Evolutionary conservation across 441 rosid genomes (phyloP).

Genomic region (Aquilaria agallochum): DNA sequence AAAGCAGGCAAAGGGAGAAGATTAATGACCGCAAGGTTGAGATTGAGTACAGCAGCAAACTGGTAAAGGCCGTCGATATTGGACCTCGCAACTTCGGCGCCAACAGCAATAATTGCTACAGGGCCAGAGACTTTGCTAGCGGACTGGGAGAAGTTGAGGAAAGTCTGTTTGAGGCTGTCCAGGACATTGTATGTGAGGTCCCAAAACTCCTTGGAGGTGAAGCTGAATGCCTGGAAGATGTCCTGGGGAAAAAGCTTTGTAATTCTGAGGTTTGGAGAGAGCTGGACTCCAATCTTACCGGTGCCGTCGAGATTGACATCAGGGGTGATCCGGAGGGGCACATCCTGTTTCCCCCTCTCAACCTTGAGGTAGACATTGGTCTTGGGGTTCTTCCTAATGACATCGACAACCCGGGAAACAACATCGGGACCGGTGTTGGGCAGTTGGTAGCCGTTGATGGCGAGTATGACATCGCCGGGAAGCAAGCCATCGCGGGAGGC

Average conservation of each 20-base stretch:
- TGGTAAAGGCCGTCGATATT: conserved; percentile 84
- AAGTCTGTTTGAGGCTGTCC: conserved; percentile 82
- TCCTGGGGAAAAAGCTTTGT: conserved; percentile 55
- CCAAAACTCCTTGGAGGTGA: conserved; percentile 65
- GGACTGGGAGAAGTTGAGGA: conserved; percentile 81
- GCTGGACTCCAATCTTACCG: conserved; percentile 83
- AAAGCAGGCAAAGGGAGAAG: conserved; percentile 94
- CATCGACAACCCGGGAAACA: conserved; percentile 61
- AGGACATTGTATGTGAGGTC: conserved; percentile 68
- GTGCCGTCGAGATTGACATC: conserved; percentile 82
- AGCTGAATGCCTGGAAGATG: conserved; percentile 53
- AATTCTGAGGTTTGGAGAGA: conserved; percentile 73
- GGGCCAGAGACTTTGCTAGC: conserved; percentile 96
- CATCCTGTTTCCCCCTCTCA: conserved; percentile 44
- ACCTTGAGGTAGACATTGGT: conserved; percentile 59
- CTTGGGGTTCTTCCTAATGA: conserved; percentile 58
- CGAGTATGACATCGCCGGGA: conserved; percentile 78
- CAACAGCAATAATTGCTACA: conserved; percentile 93
- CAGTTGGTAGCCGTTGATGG: conserved; percentile 56
- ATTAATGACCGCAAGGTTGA: conserved; percentile 89
- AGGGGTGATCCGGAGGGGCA: conserved; percentile 63
- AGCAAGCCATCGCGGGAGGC: conserved; percentile 89
- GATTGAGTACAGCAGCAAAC: conserved; percentile 87
- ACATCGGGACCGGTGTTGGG: conserved; percentile 44
- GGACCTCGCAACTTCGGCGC: conserved; percentile 97